Evolutionary conservation across 2,329 filamentous ascomycete genomes (phyloP).

Genomic region (Fusarium incarnatum): DNA sequence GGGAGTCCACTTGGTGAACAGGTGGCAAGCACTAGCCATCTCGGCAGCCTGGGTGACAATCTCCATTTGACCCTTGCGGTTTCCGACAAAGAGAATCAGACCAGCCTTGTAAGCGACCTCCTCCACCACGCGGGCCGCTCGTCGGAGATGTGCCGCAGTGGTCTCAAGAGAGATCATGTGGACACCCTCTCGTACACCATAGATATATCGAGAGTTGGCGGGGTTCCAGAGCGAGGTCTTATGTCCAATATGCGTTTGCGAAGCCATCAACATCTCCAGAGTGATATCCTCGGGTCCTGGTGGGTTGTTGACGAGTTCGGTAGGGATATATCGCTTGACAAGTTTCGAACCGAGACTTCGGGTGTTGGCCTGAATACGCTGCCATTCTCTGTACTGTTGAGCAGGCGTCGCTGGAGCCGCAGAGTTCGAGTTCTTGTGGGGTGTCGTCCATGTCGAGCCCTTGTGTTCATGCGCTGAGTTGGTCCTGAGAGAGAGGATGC

Average conservation of each 20-base stretch:
- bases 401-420: constrained; percentile 52
- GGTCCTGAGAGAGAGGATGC: constrained; percentile 51
- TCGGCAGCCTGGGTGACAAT: constrained; percentile 84
- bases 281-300: constrained; percentile 84
- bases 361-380: constrained; percentile 57
- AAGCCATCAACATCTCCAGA: constrained; percentile 89
- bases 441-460: constrained; percentile 50
- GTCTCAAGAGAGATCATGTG: constrained; percentile 94
- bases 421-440: constrained; percentile 50
- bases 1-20: constrained; percentile 94
- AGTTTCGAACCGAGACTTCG: constrained; percentile 62
- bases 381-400: constrained; percentile 56
- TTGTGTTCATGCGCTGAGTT: constrained; percentile 52
- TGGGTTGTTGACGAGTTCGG: constrained; percentile 75
- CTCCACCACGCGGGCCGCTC: constrained; percentile 91
- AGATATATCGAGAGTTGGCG: constrained; percentile 92
- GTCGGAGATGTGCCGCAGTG: constrained; percentile 88
- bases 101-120: constrained; percentile 86
- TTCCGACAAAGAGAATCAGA: constrained; percentile 91
- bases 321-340: constrained; percentile 71
- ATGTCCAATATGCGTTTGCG: constrained; percentile 91
- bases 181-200: constrained; percentile 85
- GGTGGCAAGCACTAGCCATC: constrained; percentile 81
- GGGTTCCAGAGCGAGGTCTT: constrained; percentile 94
- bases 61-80: constrained; percentile 81